These are phyloP conservation scores for Parachaetomium inaequale DNA, from an alignment of 495 filamentous ascomycete species.

Conservation along the genomic window DNA sequence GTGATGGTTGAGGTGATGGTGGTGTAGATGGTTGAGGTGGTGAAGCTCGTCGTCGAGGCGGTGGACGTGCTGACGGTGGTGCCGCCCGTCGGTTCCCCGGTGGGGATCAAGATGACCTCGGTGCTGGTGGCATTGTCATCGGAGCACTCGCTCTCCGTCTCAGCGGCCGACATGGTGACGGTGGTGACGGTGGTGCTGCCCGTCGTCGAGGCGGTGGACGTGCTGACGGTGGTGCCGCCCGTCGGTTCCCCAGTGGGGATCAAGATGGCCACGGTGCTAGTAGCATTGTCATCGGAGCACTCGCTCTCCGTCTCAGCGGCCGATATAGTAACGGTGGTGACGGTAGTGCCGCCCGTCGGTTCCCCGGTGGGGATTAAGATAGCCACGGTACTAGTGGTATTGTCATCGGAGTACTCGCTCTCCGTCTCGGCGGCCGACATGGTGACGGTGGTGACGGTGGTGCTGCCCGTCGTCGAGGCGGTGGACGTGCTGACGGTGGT, in stretches of 20 bases:
- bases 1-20: slow-evolving; percentile 58
- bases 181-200: background rate
- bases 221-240: background rate
- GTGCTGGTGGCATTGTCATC: too few species aligned
- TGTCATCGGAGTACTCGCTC: background rate
- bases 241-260: background rate
- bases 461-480: too few species aligned
- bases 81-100: slow-evolving; percentile 34
- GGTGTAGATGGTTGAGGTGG: slow-evolving; percentile 57
- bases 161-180: slow-evolving; percentile 2
- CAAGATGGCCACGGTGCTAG: background rate
- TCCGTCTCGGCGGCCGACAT: background rate
- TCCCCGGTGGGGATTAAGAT: background rate
- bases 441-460: too few species aligned
- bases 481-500: background rate
- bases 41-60: slow-evolving; percentile 30
- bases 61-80: slow-evolving; percentile 31
- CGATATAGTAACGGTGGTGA: background rate
- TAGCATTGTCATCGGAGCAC: slow-evolving; percentile 1
- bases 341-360: background rate
- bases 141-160: background rate
- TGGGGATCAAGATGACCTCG: background rate
- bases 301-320: slow-evolving; percentile 5
- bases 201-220: background rate
- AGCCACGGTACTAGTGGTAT: background rate